Evolutionary conservation across 305 asterid species (phyloP), one percentile per base, ranked within the genome.

Genomic region (Coffea humblotiana): DNA sequence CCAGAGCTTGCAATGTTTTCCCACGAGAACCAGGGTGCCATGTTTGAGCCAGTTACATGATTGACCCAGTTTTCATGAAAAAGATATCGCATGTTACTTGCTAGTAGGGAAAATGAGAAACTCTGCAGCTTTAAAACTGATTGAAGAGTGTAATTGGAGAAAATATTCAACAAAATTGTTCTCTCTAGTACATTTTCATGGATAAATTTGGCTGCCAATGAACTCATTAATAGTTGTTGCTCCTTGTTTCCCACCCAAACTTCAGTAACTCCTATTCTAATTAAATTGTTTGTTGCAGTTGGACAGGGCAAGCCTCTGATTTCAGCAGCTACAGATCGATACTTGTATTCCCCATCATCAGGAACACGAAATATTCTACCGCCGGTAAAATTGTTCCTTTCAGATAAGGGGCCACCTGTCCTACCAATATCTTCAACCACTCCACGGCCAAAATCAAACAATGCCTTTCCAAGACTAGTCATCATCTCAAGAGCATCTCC

Each of bases 1-100:
- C 86, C 87, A 84, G 91, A 86, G 83, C 82, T 92, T 77, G 89
- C 86, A 79, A 87, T 84, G 78, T 85, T 90, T 82, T 93, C 94
- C 99, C 99, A 95, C 49, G 99, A 92, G 86, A 93, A 93, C 99
- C 99, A 95, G 79, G 99, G 99, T 82, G 91, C 90, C 85, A 83
- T 88, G 81, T 88, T 90, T 49, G 94, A 90, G 84, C 85, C 88
- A 72, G 82, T 83, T 54, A 95, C 94, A 83, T 86, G 91, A 85
- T 84, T 91, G 65, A 88, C 94, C 99, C 99, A 95, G 80, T 84
- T 91, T 86, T 90, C 94, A 85, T 92, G 91, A 86, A 95, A 95
- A 79, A 88, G 88, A 77, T 82, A 88, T 72, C 85, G 85, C 97
- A 95, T 91, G 83, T 91, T 91, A 84, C 80, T 84, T 78, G 99